Conservation (phyloP, 352 stramenopile genomes). For the Phytopythium cucurbitacearum region DNA sequence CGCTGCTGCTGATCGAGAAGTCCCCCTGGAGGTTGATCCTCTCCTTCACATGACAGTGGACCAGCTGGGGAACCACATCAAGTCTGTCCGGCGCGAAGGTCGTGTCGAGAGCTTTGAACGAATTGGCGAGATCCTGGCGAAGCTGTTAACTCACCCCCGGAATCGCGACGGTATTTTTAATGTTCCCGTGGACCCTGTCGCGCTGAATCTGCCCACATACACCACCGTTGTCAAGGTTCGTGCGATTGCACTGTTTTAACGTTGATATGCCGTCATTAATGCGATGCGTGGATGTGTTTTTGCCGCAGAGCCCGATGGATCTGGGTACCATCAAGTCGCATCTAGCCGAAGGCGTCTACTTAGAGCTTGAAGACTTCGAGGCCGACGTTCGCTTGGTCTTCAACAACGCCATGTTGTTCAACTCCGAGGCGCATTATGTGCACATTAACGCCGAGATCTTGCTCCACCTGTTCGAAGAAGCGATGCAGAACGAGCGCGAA, state of each 20-base stretch:
- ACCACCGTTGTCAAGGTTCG: constrained; percentile 48
- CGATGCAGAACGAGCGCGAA: constrained; percentile 37
- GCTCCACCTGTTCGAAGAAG: constrained; percentile 60
- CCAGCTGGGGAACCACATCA: constrained; percentile 62
- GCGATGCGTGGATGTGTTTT: not conserved
- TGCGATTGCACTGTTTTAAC: not conserved
- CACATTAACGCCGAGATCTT: constrained; percentile 65
- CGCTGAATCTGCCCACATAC: constrained; percentile 70
- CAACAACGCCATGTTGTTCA: constrained; percentile 89
- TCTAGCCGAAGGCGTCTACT: constrained; percentile 78
- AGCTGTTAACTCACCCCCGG: constrained; percentile 68
- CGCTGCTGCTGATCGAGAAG: constrained; percentile 2
- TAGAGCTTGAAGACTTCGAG: constrained; percentile 78
- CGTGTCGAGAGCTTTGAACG: constrained; percentile 61
- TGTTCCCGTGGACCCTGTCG: constrained; percentile 62
- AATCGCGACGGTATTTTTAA: constrained; percentile 80
- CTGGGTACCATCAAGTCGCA: constrained; percentile 85
- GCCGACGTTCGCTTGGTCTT: constrained; percentile 85
- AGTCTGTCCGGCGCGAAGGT: constrained; percentile 57
- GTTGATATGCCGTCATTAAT: not conserved
- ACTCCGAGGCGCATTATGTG: constrained; percentile 70
- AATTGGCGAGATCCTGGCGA: constrained; percentile 56
- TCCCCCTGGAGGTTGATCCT: constrained; percentile 37
- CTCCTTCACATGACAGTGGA: constrained; percentile 53
- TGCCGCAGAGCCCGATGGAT: constrained; percentile 83